These are phyloP conservation scores for Neurospora sp. DNA, from an alignment of 2,329 filamentous ascomycete genomes.

Conservation along the genomic window DNA sequence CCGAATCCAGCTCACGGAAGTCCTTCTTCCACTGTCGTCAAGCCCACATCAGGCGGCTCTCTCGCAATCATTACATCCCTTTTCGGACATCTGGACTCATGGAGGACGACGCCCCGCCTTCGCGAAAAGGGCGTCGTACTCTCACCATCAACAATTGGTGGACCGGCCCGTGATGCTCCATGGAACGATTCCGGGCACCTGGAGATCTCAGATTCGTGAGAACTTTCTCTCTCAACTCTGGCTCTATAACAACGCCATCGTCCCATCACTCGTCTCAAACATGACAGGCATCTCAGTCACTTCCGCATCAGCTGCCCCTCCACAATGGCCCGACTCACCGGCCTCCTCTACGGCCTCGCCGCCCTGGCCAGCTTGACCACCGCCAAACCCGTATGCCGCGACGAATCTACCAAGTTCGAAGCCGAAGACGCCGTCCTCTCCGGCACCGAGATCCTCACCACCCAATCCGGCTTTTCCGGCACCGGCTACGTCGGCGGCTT, in stretches of 20 bases:
- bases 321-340: neutral
- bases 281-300: neutral
- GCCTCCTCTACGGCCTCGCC: neutral
- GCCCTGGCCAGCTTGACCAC: neutral
- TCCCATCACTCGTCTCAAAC: neutral
- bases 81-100: neutral
- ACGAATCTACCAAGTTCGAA: constrained; percentile 16
- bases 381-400: neutral
- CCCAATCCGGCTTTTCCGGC: constrained; percentile 29
- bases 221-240: neutral
- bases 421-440: constrained; percentile 32
- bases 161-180: neutral
- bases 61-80: neutral
- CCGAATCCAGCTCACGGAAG: neutral
- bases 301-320: neutral
- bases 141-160: neutral
- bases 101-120: neutral
- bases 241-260: neutral
- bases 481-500: constrained; percentile 38
- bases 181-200: neutral
- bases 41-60: neutral
- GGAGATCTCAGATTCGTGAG: neutral
- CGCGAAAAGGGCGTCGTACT: neutral
- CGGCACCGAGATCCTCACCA: constrained; percentile 30
- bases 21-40: neutral